Evolutionary conservation across 345 rosid species (phyloP), one percentile per base, ranked within the genome.

Genomic region (Gossypium turneri): DNA sequence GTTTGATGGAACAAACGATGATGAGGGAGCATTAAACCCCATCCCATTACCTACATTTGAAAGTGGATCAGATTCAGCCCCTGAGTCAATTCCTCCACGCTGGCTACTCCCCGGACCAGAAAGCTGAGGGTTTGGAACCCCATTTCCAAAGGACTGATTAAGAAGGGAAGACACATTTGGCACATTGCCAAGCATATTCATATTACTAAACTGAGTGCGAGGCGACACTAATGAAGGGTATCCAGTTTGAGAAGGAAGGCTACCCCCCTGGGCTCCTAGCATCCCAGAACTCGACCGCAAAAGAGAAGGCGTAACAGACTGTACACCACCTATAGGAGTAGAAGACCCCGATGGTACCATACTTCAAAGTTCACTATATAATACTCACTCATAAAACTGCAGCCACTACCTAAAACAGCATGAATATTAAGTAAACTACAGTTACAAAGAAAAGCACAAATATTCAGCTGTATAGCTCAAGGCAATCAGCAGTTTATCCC

Each of bases 291-390:
- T 90, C 7, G 94, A 86, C 70, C 91, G 83, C 63, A 58, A 58
- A 58, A 58, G 34, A 24, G 63, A 58, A 12, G 63, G 34, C 38
- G 64, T 16, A 79, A 84, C 90, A 56, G 88, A 80, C 82, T 88
- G 98, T 50, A 90, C 86, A 78, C 92, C 88, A 61, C 97, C 94
- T 72, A 88, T 83, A 12, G 98, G 93, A 72, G 89, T 84, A 44
- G 95, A 86, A 70, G 90, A 85, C 77, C 97, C 99, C 52, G 98
- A 86, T 47, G 92, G 95, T 56, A 90, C 88, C 99, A 96, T 96
- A 70, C 78, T 87, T 77, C 65, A 19, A 43, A 57, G 73, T 64
- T 74, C 56, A 80, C 73, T 67, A 75, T 61, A 79, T 61, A 12
- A 77, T 47, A 78, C 74, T 76, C 70, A 81, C 79, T 78, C 79